Base-by-base conservation (phyloP, 176 grass and related monocot genomes). In the Leersia perrieri region DNA sequence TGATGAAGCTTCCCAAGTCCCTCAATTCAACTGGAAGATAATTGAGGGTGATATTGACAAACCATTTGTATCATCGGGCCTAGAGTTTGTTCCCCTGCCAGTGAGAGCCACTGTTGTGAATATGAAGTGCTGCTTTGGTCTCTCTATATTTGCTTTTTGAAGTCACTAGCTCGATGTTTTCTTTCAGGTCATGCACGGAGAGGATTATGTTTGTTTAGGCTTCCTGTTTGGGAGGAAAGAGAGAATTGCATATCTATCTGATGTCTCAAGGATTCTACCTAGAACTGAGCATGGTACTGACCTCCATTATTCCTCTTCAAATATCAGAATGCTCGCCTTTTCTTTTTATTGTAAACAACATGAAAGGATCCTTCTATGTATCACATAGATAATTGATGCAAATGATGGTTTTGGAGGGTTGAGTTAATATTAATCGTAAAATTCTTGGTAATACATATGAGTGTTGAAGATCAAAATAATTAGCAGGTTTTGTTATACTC, bases 191-290 rank as follows among this genome's bases (percentile, higher is more conserved):
- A 94, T 94, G 85, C 94, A 97, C 26, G 94, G 89, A 71, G 87
- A 92, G 66, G 91, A 83, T 68, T 97, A 97, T 68, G 68, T 97
- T 82, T 97, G 80, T 83, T 84, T 94, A 76, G 94, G 94, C 53
- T 97, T 97, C 64, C 71, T 92, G 49, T 97, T 97, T 82, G 94
- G 94, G 16, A 81, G 41, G 40, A 90, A 84, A 73, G 80, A 73
- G 2, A 92, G 83, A 81, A 73, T 97, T 82, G 89, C 91, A 18
- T 97, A 97, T 88, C 85, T 97, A 75, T 97, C 94, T 53, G 91
- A 97, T 83, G 83, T 94, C 85, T 94, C 94, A 73, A 90, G 94
- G 64, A 83, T 97, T 91, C 86, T 87, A 53, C 79, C 83, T 77
- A 74, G 47, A 67, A 97, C 94, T 32, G 87, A 94, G 72, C 75